These are phyloP conservation scores for Blastobotrys indianensis DNA, from an alignment of 1,139 yeast genomes.

Conservation along the genomic window DNA sequence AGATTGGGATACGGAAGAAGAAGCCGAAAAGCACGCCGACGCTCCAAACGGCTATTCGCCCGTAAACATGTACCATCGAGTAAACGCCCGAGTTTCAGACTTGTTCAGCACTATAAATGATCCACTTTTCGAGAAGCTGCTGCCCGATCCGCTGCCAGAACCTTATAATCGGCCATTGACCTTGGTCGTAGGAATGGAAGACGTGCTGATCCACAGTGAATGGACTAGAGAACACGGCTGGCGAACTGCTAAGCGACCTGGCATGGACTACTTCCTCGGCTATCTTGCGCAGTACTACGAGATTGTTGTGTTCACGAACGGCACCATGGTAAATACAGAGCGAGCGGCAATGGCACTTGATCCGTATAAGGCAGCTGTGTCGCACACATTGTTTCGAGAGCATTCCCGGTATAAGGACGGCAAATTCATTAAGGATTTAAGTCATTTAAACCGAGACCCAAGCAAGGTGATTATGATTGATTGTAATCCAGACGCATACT, in stretches of 20 bases:
- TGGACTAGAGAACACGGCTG: constrained; percentile 94
- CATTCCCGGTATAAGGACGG: constrained; percentile 90
- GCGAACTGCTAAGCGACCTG: constrained; percentile 99
- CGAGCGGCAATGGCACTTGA: constrained; percentile 81
- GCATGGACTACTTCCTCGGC: constrained; percentile 91
- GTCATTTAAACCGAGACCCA: constrained; percentile 84
- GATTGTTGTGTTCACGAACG: constrained; percentile 81
- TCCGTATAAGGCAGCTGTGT: constrained; percentile 84
- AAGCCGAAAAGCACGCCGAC: constrained; percentile 45
- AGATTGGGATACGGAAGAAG: constrained; percentile 81
- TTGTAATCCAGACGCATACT: constrained; percentile 63
- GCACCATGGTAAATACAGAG: constrained; percentile 82
- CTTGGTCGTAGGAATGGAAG: constrained; percentile 82
- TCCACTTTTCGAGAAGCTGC: constrained; percentile 86
- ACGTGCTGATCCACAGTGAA: constrained; percentile 79
- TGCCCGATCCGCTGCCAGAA: constrained; percentile 89
- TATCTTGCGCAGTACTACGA: constrained; percentile 94
- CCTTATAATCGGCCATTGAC: constrained; percentile 93
- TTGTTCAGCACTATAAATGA: constrained; percentile 83
- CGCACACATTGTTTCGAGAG: constrained; percentile 84
- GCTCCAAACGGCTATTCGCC: constrained; percentile 68
- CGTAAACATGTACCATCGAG: constrained; percentile 44
- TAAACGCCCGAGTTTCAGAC: constrained; percentile 64
- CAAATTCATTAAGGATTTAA: constrained; percentile 64
- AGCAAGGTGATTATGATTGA: constrained; percentile 77